Conservation (phyloP, 495 filamentous ascomycete species). For the Penicillium roqueforti region DNA sequence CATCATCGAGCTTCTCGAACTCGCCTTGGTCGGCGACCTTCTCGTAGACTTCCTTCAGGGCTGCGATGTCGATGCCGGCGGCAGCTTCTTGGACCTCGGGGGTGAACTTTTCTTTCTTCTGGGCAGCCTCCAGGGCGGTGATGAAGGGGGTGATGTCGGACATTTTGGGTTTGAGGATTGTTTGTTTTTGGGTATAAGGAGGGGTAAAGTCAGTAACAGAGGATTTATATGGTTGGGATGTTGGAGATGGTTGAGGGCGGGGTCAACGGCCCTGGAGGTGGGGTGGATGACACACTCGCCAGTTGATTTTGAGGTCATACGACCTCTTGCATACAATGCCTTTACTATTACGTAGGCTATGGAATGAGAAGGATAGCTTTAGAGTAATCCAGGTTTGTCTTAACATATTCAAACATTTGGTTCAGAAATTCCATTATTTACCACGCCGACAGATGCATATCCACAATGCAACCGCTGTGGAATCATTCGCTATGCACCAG, state of each 20-base stretch:
- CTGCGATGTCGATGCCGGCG: slow-evolving; percentile 23
- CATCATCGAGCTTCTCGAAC: slow-evolving; percentile 17
- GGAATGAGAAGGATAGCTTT: not conserved
- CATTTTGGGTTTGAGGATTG: slow-evolving; percentile 25
- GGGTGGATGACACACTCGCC: slow-evolving; percentile 23
- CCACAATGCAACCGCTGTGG: slow-evolving; percentile 11
- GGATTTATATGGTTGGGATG: slow-evolving; percentile 16
- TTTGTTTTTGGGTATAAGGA: not conserved
- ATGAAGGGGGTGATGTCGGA: slow-evolving; percentile 30
- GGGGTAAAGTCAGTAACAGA: not conserved
- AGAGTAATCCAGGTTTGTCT: not conserved
- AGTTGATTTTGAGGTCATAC: slow-evolving; percentile 10
- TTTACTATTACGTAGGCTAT: no score
- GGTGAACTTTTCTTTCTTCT: slow-evolving; percentile 32
- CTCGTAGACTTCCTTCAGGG: slow-evolving; percentile 26
- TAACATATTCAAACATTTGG: not conserved
- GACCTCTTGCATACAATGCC: no score
- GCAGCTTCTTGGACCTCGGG: slow-evolving; percentile 32
- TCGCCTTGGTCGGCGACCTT: slow-evolving; percentile 19
- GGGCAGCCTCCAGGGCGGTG: slow-evolving; percentile 30
- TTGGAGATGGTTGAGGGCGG: slow-evolving; percentile 18
- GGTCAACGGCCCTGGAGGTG: slow-evolving; percentile 12
- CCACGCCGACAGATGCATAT: slow-evolving; percentile 15
- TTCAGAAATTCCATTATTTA: not conserved
- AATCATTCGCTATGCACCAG: slow-evolving; percentile 22